These are phyloP conservation scores for Venturia effusa DNA, from an alignment of 2,329 filamentous ascomycete species.

Conservation along the genomic window DNA sequence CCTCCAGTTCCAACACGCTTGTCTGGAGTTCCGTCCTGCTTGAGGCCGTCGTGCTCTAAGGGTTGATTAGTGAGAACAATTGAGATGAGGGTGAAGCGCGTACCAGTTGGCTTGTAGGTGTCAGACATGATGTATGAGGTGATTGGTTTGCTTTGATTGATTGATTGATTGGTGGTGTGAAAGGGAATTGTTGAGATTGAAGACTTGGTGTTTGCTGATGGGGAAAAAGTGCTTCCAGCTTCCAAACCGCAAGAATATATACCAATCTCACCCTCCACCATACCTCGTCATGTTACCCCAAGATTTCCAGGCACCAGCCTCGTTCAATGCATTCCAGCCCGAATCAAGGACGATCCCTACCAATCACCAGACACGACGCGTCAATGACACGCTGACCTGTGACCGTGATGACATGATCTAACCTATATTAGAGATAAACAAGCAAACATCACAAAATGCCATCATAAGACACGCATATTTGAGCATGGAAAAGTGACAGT, in stretches of 20 bases:
- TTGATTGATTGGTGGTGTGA: too few species aligned
- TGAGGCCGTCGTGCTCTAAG: conserved; percentile 31
- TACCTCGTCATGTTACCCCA: not conserved
- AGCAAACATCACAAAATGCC: not conserved
- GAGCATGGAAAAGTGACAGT: not conserved
- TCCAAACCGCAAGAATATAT: not conserved
- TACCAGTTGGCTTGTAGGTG: conserved; percentile 25
- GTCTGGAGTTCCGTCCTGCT: conserved; percentile 32
- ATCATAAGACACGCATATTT: not conserved
- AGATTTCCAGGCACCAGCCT: not conserved
- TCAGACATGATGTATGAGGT: conserved; percentile 21
- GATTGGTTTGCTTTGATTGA: conserved; percentile 3
- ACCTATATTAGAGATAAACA: not conserved
- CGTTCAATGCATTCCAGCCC: not conserved
- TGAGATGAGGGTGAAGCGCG: not conserved
- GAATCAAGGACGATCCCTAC: not conserved
- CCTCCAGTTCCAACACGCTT: conserved; percentile 30
- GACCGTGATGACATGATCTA: conserved; percentile 1
- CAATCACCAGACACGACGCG: not conserved
- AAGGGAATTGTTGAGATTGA: not conserved
- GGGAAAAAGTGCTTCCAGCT: not conserved
- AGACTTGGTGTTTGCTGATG: not conserved
- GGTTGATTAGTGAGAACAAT: not conserved
- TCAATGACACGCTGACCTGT: not conserved
- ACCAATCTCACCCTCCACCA: not conserved